These are phyloP conservation scores for Wickerhamiella shivajii DNA, from an alignment of 805 yeast genomes.

Conservation along the genomic window DNA sequence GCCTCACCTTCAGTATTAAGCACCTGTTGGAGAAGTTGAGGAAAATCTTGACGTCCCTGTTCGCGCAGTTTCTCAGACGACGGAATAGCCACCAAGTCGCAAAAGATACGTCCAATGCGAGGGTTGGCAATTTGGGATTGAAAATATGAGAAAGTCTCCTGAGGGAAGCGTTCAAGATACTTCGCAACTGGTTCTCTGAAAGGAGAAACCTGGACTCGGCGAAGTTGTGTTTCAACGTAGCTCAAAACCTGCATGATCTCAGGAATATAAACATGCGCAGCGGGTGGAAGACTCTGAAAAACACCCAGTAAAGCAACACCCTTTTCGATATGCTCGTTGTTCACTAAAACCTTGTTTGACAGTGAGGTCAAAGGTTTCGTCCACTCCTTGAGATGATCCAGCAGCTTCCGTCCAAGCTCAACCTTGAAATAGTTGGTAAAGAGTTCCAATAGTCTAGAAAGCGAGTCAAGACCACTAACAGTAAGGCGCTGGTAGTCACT, in stretches of 20 bases:
- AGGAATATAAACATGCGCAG: slow-evolving; percentile 83
- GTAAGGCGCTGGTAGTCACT: slow-evolving; percentile 88
- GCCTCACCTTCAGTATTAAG: slow-evolving; percentile 37
- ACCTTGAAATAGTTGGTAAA: slow-evolving; percentile 88
- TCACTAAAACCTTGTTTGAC: slow-evolving; percentile 65
- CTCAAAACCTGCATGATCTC: slow-evolving; percentile 66
- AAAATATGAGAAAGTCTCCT: slow-evolving; percentile 58
- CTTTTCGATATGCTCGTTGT: slow-evolving; percentile 69
- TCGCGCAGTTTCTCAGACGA: slow-evolving; percentile 34
- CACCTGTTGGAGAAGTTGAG: slow-evolving; percentile 33
- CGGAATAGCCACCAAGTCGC: slow-evolving; percentile 46
- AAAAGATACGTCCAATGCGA: slow-evolving; percentile 48
- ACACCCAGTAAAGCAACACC: slow-evolving; percentile 82
- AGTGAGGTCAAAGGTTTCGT: slow-evolving; percentile 73
- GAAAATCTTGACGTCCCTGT: slow-evolving; percentile 39
- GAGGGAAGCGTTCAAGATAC: slow-evolving; percentile 69
- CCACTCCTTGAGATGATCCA: slow-evolving; percentile 94
- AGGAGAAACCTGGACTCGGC: slow-evolving; percentile 77
- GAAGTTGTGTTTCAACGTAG: slow-evolving; percentile 64
- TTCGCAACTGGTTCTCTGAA: slow-evolving; percentile 83
- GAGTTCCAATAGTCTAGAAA: slow-evolving; percentile 72
- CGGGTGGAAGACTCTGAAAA: slow-evolving; percentile 81
- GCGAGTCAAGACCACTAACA: slow-evolving; percentile 78
- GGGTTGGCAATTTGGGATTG: slow-evolving; percentile 50
- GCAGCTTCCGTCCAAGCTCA: slow-evolving; percentile 82